Percentiles rank a stretch among this genome's conserved stretches.
These are phyloP conservation scores for Botrytis paeoniae DNA, from an alignment of 2,329 filamentous ascomycete genomes.

Conservation along the genomic window DNA sequence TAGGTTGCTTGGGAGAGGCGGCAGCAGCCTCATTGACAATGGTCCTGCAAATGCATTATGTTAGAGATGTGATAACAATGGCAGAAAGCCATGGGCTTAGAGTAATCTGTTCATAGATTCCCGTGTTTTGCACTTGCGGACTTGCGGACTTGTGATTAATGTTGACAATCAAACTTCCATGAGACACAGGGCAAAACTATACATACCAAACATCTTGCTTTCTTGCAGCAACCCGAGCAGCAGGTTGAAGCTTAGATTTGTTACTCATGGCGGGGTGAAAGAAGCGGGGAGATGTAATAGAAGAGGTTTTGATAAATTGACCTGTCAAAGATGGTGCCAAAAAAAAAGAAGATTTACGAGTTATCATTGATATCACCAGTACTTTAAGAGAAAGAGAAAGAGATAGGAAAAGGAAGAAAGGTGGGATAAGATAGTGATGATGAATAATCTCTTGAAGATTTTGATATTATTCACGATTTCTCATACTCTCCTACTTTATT, in stretches of 20 bases:
- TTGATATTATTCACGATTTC: not conserved
- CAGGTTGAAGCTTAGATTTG: slow-evolving; percentile 46
- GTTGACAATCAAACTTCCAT: not conserved
- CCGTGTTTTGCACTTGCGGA: not conserved
- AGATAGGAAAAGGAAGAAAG: not conserved
- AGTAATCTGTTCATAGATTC: not conserved
- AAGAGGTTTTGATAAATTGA: slow-evolving; percentile 2
- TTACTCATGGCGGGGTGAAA: slow-evolving; percentile 34
- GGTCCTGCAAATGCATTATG: slow-evolving; percentile 45
- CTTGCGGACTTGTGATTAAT: not conserved
- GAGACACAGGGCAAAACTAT: not conserved
- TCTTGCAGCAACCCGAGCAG: slow-evolving; percentile 51
- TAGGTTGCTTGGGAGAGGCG: slow-evolving; percentile 60
- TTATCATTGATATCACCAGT: slow-evolving; percentile 21
- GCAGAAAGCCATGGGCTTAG: not conserved
- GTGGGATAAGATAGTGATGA: not conserved
- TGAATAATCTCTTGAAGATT: not conserved
- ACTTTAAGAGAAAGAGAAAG: not conserved
- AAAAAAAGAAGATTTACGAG: slow-evolving; percentile 17
- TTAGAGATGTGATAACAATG: not conserved
- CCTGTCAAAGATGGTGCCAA: slow-evolving; percentile 12
- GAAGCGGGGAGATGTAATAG: slow-evolving; percentile 20
- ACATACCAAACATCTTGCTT: slow-evolving; percentile 57
- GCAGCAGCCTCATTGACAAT: slow-evolving; percentile 66
- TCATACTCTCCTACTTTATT: not conserved